These are phyloP conservation scores for Nemania sp. DNA, from an alignment of 2,329 filamentous ascomycete species.

Conservation along the genomic window DNA sequence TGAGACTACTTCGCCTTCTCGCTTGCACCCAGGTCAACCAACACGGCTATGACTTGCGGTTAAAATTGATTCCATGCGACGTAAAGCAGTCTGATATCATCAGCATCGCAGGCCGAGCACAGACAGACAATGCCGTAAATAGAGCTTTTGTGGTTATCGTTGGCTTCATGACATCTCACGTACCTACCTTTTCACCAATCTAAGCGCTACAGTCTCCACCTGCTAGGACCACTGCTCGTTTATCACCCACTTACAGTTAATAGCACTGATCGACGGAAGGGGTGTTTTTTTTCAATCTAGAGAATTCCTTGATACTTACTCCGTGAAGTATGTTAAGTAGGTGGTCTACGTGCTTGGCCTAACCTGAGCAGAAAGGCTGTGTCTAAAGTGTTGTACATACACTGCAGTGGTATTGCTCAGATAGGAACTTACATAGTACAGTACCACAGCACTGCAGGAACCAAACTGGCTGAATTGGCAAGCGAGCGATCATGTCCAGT, in stretches of 20 bases:
- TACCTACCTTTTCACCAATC: too few relatives aligned
- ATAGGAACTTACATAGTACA: neutral
- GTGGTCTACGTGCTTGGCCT: too few relatives aligned
- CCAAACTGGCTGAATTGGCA: neutral
- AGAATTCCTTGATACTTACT: neutral
- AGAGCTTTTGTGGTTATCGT: too few relatives aligned
- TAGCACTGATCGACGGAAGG: constrained; percentile 10
- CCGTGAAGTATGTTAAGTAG: too few relatives aligned
- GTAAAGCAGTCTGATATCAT: constrained; percentile 16
- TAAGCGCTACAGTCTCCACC: neutral
- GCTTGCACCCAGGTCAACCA: neutral
- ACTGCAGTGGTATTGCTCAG: too few relatives aligned
- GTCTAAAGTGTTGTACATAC: neutral
- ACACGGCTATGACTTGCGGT: neutral
- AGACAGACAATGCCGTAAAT: too few relatives aligned
- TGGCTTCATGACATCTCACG: neutral
- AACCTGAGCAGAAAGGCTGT: neutral
- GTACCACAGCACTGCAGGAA: neutral
- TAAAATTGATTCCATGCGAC: neutral
- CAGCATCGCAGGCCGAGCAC: constrained; percentile 16
- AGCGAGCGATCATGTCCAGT: neutral
- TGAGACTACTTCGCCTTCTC: constrained; percentile 6
- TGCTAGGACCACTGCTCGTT: neutral
- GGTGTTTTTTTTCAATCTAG: neutral
- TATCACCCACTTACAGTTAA: constrained; percentile 9